Evolutionary conservation across 2,329 filamentous ascomycete genomes (phyloP), one percentile per base, ranked within the genome.

Genomic region (Fusarium sp.): DNA sequence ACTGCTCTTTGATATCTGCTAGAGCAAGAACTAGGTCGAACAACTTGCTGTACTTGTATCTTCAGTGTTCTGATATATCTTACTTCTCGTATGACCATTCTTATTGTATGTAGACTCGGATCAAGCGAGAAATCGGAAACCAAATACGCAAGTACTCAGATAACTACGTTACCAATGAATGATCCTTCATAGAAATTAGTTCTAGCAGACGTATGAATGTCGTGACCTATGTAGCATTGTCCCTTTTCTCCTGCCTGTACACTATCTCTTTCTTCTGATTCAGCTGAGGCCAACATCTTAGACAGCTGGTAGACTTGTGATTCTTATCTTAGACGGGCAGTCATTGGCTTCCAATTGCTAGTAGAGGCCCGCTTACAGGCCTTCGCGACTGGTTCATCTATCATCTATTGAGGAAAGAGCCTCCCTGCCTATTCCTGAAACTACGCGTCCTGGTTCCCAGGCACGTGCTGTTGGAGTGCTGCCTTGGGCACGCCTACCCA

Each of bases 21-120:
- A n/a, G 1, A n/a, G 10, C 18, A 18, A 7, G 18, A 38, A 12
- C 18, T 4, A 0, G 34, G 18, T 38, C 18, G 10, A 12, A 38
- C 3, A n/a, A 0, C 9, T 38, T 1, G 18, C 16, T n/a, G 9
- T 38, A 9, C 3, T 9, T 38, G 10, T n/a, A 0, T 6, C 9
- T n/a, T 4, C 3, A n/a, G 18, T n/a, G 0, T 16, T 38, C 5
- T 18, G 9, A 38, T 18, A 4, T 18, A 38, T 34, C 32, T 8
- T 34, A 10, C 5, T 5, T 18, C 32, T 18, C 16, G 5, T 38
- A 38, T 6, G 32, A 18, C 16, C 5, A 1, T 38, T 38, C 32
- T 38, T 18, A 10, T 34, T 16, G 15, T 34, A 5, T 34, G 32
- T 18, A 38, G 32, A 38, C 16, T 18, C 16, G 6, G 16, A 18